These are phyloP conservation scores for Pisolithus tinctorius DNA, from an alignment of 768 basidiomycete genomes.

Conservation along the genomic window DNA sequence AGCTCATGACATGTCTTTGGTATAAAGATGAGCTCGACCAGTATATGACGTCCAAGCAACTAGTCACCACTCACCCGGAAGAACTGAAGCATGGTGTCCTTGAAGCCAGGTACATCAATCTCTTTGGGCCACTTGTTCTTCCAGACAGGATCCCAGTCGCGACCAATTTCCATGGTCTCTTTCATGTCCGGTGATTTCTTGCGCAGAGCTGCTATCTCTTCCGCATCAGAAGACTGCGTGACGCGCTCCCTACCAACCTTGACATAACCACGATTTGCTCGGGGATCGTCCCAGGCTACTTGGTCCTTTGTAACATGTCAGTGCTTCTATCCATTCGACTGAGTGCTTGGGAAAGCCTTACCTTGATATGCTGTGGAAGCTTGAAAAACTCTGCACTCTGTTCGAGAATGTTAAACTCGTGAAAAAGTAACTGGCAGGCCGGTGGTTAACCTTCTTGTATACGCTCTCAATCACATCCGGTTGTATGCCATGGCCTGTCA, in stretches of 20 bases:
- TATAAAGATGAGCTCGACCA: slow-evolving; percentile 7
- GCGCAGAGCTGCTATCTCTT: slow-evolving; percentile 71
- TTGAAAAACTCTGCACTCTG: slow-evolving; percentile 76
- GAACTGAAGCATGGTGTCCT: slow-evolving; percentile 67
- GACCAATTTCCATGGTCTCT: slow-evolving; percentile 86
- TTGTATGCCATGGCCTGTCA: slow-evolving; percentile 67
- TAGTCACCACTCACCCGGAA: slow-evolving; percentile 42
- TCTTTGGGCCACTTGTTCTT: slow-evolving; percentile 78
- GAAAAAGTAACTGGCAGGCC: not conserved
- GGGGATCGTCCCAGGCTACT: slow-evolving; percentile 80
- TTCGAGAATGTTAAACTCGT: not conserved
- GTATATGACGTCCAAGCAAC: not conserved
- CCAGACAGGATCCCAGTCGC: slow-evolving; percentile 74
- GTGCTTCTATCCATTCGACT: not conserved
- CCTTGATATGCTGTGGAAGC: slow-evolving; percentile 59
- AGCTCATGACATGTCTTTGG: slow-evolving; percentile 65
- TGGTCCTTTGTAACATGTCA: slow-evolving; percentile 33
- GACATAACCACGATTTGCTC: slow-evolving; percentile 82
- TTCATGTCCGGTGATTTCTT: slow-evolving; percentile 73
- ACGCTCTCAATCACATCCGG: slow-evolving; percentile 47
- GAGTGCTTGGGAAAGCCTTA: slow-evolving; percentile 9
- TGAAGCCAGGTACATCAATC: slow-evolving; percentile 57
- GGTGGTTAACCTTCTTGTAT: slow-evolving; percentile 53
- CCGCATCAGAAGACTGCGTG: slow-evolving; percentile 61
- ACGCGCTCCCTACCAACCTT: slow-evolving; percentile 76